These are phyloP conservation scores for Suillus alpinus DNA, from an alignment of 768 basidiomycete species.

Conservation along the genomic window DNA sequence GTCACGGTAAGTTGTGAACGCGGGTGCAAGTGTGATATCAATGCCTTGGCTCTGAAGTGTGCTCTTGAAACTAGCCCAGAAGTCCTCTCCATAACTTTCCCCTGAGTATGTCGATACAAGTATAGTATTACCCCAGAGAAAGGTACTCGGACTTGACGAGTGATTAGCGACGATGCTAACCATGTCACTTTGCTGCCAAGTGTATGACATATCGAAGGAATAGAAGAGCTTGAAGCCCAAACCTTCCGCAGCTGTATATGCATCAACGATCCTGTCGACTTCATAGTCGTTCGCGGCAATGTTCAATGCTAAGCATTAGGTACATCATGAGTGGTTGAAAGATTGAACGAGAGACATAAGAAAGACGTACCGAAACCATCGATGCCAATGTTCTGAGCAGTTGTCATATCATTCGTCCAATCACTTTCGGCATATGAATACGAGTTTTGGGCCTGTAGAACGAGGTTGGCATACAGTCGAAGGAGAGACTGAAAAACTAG, in stretches of 20 bases:
- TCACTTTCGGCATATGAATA: conserved; percentile 16
- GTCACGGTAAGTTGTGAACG: conserved; percentile 28
- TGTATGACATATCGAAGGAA: conserved; percentile 23
- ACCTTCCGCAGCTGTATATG: conserved; percentile 32
- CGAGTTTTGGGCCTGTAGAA: conserved; percentile 20
- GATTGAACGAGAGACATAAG: background rate
- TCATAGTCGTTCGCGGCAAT: conserved; percentile 25
- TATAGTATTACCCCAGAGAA: conserved; percentile 19
- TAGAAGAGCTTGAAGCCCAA: conserved; percentile 36
- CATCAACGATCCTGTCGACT: conserved; percentile 26
- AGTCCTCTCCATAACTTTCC: conserved; percentile 29
- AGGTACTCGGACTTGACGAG: conserved; percentile 28
- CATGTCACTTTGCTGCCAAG: conserved; percentile 30
- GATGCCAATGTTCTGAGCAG: conserved; percentile 10
- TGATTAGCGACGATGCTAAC: conserved; percentile 17
- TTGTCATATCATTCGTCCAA: conserved; percentile 20
- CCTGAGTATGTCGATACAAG: conserved; percentile 39
- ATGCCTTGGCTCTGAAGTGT: conserved; percentile 18
- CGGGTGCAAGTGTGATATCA: conserved; percentile 30
- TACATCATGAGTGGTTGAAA: background rate
- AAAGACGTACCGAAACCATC: conserved; percentile 21
- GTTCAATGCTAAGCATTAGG: conserved; percentile 22
- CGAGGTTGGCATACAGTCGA: background rate
- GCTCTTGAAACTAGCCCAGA: conserved; percentile 18
- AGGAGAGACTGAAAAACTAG: background rate